Conservation (phyloP, 495 filamentous ascomycete genomes). For the Penicillium turbatum region DNA sequence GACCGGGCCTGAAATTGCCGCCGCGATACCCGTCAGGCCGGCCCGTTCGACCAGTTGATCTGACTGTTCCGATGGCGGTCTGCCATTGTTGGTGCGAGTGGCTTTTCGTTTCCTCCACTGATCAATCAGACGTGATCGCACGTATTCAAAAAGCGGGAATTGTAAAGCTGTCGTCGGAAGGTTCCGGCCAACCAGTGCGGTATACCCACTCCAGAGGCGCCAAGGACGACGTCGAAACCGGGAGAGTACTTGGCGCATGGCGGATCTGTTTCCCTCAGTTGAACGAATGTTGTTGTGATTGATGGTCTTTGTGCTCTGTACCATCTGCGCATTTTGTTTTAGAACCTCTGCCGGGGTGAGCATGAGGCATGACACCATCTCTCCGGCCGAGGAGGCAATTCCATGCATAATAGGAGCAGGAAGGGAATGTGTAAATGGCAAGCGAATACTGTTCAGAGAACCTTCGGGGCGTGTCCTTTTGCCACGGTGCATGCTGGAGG, state of each 20-base stretch:
- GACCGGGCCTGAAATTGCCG: slow-evolving; percentile 62
- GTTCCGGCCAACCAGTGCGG: slow-evolving; percentile 72
- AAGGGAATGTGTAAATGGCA: slow-evolving; percentile 36
- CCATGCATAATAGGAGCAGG: slow-evolving; percentile 64
- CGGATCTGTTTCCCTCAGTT: slow-evolving; percentile 9
- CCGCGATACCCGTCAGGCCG: slow-evolving; percentile 63
- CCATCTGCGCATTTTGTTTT: slow-evolving; percentile 89
- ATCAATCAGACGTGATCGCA: slow-evolving; percentile 45
- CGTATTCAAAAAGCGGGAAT: slow-evolving; percentile 78
- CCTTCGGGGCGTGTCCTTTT: background rate
- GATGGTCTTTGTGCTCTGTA: slow-evolving; percentile 15
- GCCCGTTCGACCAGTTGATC: slow-evolving; percentile 44
- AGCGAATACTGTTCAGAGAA: slow-evolving; percentile 38
- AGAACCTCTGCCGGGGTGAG: slow-evolving; percentile 87
- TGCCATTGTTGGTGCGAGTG: background rate
- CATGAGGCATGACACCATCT: slow-evolving; percentile 78
- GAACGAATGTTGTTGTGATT: background rate
- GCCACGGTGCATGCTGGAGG: slow-evolving; percentile 10
- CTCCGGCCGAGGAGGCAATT: slow-evolving; percentile 66
- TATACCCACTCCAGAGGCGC: slow-evolving; percentile 65
- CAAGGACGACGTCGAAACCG: slow-evolving; percentile 41
- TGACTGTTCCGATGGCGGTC: slow-evolving; percentile 1
- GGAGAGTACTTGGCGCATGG: slow-evolving; percentile 50
- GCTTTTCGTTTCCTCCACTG: slow-evolving; percentile 24
- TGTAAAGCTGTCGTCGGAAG: slow-evolving; percentile 83